Conservation (phyloP, 306 rosid genomes). For the Quercus alba region DNA sequence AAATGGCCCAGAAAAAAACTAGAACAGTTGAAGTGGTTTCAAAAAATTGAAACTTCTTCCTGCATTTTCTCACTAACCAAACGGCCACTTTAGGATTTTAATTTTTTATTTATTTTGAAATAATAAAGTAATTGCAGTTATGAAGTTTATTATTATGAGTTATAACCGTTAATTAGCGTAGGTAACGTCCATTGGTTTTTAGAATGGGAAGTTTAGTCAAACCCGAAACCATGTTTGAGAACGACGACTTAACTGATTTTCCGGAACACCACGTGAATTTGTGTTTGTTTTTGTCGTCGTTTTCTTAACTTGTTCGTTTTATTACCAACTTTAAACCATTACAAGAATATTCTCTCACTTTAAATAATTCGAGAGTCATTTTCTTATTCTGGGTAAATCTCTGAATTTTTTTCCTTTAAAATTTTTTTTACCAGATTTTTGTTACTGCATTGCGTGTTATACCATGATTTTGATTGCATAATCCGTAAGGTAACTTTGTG, state of each 20-base stretch:
- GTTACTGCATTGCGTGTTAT: too few species aligned
- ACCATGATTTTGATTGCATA: too few species aligned
- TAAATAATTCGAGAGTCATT: background rate
- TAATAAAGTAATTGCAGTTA: too few species aligned
- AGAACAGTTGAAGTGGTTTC: too few species aligned
- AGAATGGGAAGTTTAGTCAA: background rate
- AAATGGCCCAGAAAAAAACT: too few species aligned
- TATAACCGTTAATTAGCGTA: constrained; percentile 2
- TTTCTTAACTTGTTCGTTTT: constrained; percentile 1
- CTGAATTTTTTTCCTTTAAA: background rate
- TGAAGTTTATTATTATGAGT: background rate
- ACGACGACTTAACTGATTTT: constrained; percentile 4
- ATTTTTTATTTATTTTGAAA: too few species aligned
- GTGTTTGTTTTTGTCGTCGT: background rate
- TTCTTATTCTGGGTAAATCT: background rate
- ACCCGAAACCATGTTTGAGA: background rate
- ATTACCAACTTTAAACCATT: constrained; percentile 1
- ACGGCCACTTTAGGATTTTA: background rate
- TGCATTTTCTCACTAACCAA: constrained; percentile 23
- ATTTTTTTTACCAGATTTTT: too few species aligned
- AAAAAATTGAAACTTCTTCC: too few species aligned
- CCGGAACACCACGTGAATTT: background rate
- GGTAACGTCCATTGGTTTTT: background rate
- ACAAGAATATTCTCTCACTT: constrained; percentile 5
- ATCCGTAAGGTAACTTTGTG: too few species aligned